Conservation (phyloP, 768 basidiomycete genomes). For the Gyrodon lividus region DNA sequence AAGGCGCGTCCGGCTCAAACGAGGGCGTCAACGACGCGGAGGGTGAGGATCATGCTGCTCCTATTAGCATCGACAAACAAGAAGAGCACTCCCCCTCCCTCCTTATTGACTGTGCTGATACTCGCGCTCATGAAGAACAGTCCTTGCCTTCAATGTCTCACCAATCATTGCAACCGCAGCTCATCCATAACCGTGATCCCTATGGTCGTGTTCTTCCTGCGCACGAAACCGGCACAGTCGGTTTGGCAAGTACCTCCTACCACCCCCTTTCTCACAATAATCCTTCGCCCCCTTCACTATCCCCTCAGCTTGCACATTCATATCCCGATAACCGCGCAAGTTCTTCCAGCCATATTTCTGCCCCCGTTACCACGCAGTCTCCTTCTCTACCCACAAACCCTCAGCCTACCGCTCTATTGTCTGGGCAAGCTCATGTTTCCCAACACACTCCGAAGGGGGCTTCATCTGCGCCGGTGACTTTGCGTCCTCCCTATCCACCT, state of each 20-base stretch:
- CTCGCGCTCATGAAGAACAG: slow-evolving; percentile 11
- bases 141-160: slow-evolving; percentile 4
- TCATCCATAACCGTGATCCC: slow-evolving; percentile 12
- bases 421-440: slow-evolving; percentile 17
- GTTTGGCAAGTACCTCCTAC: slow-evolving; percentile 16
- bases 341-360: slow-evolving; percentile 16
- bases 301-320: slow-evolving; percentile 18
- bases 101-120: slow-evolving; percentile 18
- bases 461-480: slow-evolving; percentile 41
- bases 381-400: slow-evolving; percentile 22
- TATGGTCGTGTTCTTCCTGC: slow-evolving; percentile 15
- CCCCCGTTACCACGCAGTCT: slow-evolving; percentile 20
- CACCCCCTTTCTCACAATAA: slow-evolving; percentile 23
- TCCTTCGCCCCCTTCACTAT: slow-evolving; percentile 19
- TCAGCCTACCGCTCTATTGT: slow-evolving; percentile 18
- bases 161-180: slow-evolving; percentile 16
- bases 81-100: slow-evolving; percentile 19
- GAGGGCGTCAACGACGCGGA: slow-evolving; percentile 47
- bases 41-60: slow-evolving; percentile 10
- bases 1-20: slow-evolving; percentile 35
- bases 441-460: slow-evolving; percentile 31
- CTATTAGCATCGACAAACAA: slow-evolving; percentile 11
- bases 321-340: slow-evolving; percentile 17
- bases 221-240: slow-evolving; percentile 10
- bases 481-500: slow-evolving; percentile 58